These are phyloP conservation scores for Microthlaspi erraticum DNA, from an alignment of 345 rosid genomes.

Conservation along the genomic window DNA sequence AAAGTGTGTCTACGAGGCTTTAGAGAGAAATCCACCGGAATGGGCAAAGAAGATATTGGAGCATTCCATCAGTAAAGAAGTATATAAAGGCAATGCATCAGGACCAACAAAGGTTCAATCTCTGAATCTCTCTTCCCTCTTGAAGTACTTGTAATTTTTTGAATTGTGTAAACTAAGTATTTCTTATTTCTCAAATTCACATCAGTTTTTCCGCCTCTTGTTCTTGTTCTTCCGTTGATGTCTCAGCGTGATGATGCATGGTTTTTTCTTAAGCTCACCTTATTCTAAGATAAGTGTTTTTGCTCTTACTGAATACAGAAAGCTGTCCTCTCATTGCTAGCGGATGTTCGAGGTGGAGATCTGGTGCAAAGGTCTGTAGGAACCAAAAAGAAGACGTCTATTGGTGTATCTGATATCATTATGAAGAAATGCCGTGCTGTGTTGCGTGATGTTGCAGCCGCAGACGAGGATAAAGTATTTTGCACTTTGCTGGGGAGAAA, in stretches of 20 bases:
- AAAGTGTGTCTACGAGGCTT: constrained; percentile 85
- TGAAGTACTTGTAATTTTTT: constrained; percentile 24
- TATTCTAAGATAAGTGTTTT: constrained; percentile 22
- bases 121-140: constrained; percentile 37
- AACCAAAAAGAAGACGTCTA: constrained; percentile 58
- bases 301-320: constrained; percentile 69
- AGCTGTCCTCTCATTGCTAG: constrained; percentile 94
- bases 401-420: constrained; percentile 70
- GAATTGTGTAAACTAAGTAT: constrained; percentile 25
- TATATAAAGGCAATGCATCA: constrained; percentile 98
- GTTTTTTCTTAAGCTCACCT: constrained; percentile 15
- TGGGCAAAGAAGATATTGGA: constrained; percentile 89
- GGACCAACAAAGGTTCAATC: constrained; percentile 94
- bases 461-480: constrained; percentile 80
- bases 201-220: constrained; percentile 20
- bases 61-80: constrained; percentile 93
- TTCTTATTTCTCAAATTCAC: constrained; percentile 7
- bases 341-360: constrained; percentile 60
- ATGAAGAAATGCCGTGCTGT: constrained; percentile 92
- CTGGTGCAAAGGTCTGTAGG: constrained; percentile 55
- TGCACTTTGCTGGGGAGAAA: constrained; percentile 90
- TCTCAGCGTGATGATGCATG: constrained; percentile 25
- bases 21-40: constrained; percentile 83
- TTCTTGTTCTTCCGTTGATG: constrained; percentile 26
- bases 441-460: constrained; percentile 79